Evolutionary conservation across 352 stramenopile species (phyloP), one percentile per base, ranked within the genome.

Genomic region (Globisporangium radiosum): DNA sequence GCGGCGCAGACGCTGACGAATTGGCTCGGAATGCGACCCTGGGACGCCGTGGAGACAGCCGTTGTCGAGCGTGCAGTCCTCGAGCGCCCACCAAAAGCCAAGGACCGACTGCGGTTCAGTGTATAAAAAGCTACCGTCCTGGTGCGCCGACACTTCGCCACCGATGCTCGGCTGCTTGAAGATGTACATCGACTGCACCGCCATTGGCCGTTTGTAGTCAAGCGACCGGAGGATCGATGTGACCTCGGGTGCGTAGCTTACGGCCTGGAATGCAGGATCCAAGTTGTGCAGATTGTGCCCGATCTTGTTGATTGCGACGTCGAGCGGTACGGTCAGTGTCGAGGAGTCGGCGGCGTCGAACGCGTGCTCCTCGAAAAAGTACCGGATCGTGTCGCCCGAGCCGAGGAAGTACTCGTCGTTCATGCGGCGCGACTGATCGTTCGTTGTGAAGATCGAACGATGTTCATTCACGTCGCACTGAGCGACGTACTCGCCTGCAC

Each of bases 171-270:
- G 85, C 69, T 98, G 89, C 70, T 99, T 99, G 77, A 98, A 98
- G 70, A 98, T 98, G 72, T 98, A 99, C 96, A 99, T 99, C 53
- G 75, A 95, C 67, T 98, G 93, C 54, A 96, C 92, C 1, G 95
- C 78, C 39, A 97, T 78, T 2, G 96, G 94, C 39, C 94, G 76
- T 47, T 76, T 63, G 67, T 95, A 98, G 4, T 82, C 79, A 25
- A 99, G 77, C 25, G 87, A 92, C 55, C 78, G 70, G 54, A 91
- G 68, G 11, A 98, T 86, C 42, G 52, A 69, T 36, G 79, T 44
- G 13, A 98, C 78, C 56, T 91, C 74, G 0, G 69, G 25, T 7
- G 85, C 94, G 64, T 87, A 87, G 45, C 81, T 89, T 54, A 98
- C 95, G 4, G 76, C 63, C 51, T 85, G 63, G 71, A 99, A 99